Percentiles rank a stretch among this genome's conserved stretches.
Evolutionary conservation across 306 rosid species (phyloP).

Genomic region (Gastrolobium villosum): DNA sequence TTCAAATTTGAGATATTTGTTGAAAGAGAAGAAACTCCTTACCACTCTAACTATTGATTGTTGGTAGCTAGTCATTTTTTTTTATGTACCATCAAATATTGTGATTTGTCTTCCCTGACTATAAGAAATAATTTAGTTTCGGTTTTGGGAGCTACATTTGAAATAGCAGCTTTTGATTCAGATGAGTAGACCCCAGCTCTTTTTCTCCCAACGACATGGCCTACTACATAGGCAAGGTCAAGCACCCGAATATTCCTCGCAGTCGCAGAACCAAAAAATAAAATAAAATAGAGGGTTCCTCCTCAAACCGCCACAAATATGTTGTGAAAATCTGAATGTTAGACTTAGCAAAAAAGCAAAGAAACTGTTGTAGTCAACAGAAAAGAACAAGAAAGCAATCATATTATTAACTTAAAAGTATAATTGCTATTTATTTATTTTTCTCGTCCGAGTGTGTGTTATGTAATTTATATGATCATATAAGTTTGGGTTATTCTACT

Average conservation of each 20-base stretch:
- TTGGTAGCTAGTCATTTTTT: no score
- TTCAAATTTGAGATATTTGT: no score
- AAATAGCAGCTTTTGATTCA: constrained; percentile 38
- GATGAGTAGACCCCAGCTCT: constrained; percentile 29
- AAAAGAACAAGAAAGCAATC: neutral
- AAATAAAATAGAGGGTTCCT: neutral
- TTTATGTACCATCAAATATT: constrained; percentile 11
- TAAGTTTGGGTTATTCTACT: neutral
- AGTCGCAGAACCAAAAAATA: neutral
- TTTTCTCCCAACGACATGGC: constrained; percentile 10
- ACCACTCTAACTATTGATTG: no score
- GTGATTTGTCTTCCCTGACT: constrained; percentile 23
- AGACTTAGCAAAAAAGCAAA: neutral
- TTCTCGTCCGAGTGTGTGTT: neutral
- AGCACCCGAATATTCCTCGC: neutral
- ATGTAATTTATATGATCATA: neutral
- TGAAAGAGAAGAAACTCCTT: no score
- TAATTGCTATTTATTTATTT: neutral
- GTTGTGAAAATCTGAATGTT: neutral
- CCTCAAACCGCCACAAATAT: constrained; percentile 14
- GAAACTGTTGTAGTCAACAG: neutral
- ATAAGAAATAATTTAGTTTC: constrained; percentile 14
- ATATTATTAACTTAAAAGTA: neutral
- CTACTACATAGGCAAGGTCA: constrained; percentile 20
- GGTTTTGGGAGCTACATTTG: constrained; percentile 9